Conservation (phyloP, 176 grass and related monocot species). For the Carex kokanica region DNA sequence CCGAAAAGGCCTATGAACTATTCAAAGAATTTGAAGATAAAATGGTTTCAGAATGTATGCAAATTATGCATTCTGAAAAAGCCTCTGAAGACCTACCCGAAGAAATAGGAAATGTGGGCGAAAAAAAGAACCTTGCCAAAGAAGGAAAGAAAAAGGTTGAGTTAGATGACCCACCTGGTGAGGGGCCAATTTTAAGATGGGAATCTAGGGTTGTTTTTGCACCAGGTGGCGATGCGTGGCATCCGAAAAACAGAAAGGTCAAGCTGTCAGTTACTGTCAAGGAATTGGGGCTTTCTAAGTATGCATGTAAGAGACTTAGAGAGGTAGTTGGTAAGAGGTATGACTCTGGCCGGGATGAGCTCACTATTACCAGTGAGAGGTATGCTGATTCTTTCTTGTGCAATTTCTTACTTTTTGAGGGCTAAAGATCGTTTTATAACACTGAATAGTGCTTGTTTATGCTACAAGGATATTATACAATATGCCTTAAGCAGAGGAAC, state of each 20-base stretch:
- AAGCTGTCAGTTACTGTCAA: constrained; percentile 85
- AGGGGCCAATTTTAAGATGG: constrained; percentile 87
- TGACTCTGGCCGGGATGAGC: constrained; percentile 82
- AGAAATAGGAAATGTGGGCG: constrained; percentile 20
- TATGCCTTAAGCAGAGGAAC: background rate
- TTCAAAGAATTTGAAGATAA: constrained; percentile 93
- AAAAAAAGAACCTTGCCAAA: constrained; percentile 24
- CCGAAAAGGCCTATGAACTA: constrained; percentile 72
- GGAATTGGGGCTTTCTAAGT: constrained; percentile 72
- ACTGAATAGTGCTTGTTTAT: constrained; percentile 1
- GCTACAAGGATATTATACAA: background rate
- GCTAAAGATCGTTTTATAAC: background rate
- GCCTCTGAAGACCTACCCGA: constrained; percentile 22
- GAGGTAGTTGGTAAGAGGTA: constrained; percentile 90
- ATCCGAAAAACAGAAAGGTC: constrained; percentile 91
- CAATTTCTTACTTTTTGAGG: background rate
- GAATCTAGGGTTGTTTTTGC: constrained; percentile 81
- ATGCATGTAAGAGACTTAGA: constrained; percentile 66
- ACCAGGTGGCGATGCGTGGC: constrained; percentile 78
- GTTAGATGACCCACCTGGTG: constrained; percentile 78
- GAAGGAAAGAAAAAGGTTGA: constrained; percentile 40
- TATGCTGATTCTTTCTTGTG: constrained; percentile 25
- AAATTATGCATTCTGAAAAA: constrained; percentile 53
- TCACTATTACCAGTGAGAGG: constrained; percentile 90
- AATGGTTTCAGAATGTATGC: constrained; percentile 51